Evolutionary conservation across 2,329 filamentous ascomycete genomes (phyloP).

Genomic region (Epichloe hybrida): DNA sequence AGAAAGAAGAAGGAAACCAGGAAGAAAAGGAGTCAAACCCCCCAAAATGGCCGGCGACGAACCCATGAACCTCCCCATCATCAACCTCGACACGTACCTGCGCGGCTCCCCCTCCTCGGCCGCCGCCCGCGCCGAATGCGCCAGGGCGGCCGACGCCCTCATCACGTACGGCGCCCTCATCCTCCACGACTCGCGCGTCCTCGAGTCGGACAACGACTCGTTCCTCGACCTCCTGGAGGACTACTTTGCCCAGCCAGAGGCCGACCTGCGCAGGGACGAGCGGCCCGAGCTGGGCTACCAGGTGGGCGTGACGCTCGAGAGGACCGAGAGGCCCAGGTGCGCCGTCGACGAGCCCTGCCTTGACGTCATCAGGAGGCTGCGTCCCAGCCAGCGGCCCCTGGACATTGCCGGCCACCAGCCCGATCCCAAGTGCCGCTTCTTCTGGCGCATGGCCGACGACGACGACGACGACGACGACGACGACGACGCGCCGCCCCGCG

Average conservation of each 20-base stretch:
- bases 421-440: conserved; percentile 50
- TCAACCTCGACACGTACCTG: conserved; percentile 46
- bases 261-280: conserved; percentile 34
- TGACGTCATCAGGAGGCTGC: conserved; percentile 39
- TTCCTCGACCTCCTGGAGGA: conserved; percentile 52
- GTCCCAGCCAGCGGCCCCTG: conserved; percentile 41
- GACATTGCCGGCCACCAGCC: conserved; percentile 43
- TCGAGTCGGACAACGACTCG: conserved; percentile 38
- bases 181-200: conserved; percentile 45
- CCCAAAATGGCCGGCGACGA: too few relatives aligned
- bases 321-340: conserved; percentile 51
- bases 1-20: neutral
- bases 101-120: conserved; percentile 26
- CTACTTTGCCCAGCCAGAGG: conserved; percentile 46
- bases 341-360: conserved; percentile 49
- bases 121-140: conserved; percentile 36
- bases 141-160: conserved; percentile 39
- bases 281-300: conserved; percentile 46
- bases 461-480: too few relatives aligned
- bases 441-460: conserved; percentile 39
- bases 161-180: conserved; percentile 47
- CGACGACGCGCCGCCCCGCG: conserved; percentile 16
- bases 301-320: conserved; percentile 48
- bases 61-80: conserved; percentile 40
- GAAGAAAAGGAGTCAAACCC: neutral